Base-by-base conservation (phyloP, 345 rosid species). In the Brassica juncea region DNA sequence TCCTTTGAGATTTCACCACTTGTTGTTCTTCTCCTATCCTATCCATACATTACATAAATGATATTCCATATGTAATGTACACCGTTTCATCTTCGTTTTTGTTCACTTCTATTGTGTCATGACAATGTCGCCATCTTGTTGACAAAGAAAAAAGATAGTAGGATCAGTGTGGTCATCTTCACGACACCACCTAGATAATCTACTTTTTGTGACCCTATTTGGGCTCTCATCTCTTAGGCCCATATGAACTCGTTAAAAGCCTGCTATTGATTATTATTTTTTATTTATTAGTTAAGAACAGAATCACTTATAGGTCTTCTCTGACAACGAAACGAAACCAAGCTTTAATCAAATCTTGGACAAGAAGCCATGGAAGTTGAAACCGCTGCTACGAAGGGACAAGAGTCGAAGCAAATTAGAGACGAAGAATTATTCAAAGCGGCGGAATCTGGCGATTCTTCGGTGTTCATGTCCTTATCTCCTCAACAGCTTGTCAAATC, bases 361-460 rank as follows among this genome's bases (percentile, higher is more conserved):
- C 42, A 21, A 69, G 11, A 35, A 54, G 78, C 77, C 68, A 76
- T 82, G 85, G 86, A 76, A 71, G 87, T 84, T 86, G 90, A 78
- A 71, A 84, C 71, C 66, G 91, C 86, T 66, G 78, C 75, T 28
- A 55, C 80, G 14, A 62, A 66, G 44, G 75, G 66, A 42, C 39
- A 78, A 35, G 77, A 72, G 32, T 69, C 76, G 58, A 85, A 8
- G 27, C 75, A 70, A 31, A 81, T 90, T 79, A 82, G 83, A 69
- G 90, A 86, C 37, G 76, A 74, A 52, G 92, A 88, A 52, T 91
- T 91, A 39, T 92, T 94, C 87, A 83, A 79, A 81, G 97, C 94
- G 0, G 93, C 97, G 14, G 97, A 94, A 86, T 74, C 89, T 21
- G 97, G 97, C 27, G 92, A 91, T 71, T 54, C 88, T 4, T 84